Conservation (phyloP, 31 red algal species). For the Endocladia muricata region DNA sequence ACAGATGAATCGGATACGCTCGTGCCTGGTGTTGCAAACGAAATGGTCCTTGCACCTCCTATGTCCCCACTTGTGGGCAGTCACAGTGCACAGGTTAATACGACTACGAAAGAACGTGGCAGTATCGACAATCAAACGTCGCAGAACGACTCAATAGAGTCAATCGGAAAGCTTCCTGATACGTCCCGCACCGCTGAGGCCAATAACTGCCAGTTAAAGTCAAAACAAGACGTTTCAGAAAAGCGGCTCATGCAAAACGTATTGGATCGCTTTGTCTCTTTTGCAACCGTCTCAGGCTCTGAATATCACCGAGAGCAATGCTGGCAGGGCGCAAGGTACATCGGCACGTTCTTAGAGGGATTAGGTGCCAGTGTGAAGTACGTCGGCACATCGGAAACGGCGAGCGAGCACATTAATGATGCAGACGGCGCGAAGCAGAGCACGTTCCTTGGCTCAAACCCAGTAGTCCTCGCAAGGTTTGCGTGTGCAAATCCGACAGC, state of each 20-base stretch:
- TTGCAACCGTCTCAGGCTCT: conserved; percentile 55
- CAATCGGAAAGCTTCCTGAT: background rate
- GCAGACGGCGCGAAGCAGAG: background rate
- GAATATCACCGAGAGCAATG: conserved; percentile 59
- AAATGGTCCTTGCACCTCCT: conserved; percentile 54
- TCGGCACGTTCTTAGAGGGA: conserved; percentile 58
- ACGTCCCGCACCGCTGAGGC: background rate
- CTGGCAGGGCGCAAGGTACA: conserved; percentile 72
- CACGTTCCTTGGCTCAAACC: conserved; percentile 45
- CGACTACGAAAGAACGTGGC: background rate
- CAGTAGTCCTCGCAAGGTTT: conserved; percentile 74
- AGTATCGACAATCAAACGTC: background rate
- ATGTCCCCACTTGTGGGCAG: conserved; percentile 32
- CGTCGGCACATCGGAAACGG: conserved; percentile 10
- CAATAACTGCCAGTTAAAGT: background rate
- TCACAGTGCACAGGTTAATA: background rate
- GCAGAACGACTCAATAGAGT: background rate
- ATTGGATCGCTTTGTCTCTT: conserved; percentile 48
- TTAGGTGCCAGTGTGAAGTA: conserved; percentile 69
- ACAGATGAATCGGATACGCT: conserved; percentile 52
- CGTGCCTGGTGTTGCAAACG: conserved; percentile 56
- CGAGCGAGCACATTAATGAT: background rate
- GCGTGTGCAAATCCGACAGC: conserved; percentile 19
- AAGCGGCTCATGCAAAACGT: conserved; percentile 61
- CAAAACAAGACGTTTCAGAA: conserved; percentile 24